Conservation (phyloP, 1,139 yeast species). For the Saccharomyces hybrid region DNA sequence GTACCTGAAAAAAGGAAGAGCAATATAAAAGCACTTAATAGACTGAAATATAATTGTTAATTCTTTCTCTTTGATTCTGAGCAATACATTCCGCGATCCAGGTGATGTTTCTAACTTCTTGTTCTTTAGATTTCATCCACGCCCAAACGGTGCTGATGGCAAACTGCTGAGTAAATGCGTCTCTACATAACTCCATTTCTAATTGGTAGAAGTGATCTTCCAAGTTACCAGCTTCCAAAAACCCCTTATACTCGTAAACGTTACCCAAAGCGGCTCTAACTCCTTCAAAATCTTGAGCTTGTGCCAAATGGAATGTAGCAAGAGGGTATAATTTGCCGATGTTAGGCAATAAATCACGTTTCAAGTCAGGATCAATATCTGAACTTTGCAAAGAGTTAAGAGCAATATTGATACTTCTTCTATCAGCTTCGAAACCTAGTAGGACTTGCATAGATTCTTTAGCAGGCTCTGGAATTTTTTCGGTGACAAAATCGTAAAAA, state of each 20-base stretch:
- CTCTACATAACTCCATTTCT: slow-evolving; percentile 87
- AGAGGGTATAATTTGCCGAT: slow-evolving; percentile 76
- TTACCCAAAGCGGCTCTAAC: slow-evolving; percentile 65
- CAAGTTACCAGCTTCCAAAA: slow-evolving; percentile 65
- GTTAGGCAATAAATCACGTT: slow-evolving; percentile 67
- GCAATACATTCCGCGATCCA: slow-evolving; percentile 99
- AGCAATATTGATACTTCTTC: slow-evolving; percentile 85
- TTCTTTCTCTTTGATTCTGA: slow-evolving; percentile 75
- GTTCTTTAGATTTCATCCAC: slow-evolving; percentile 92
- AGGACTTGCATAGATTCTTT: slow-evolving; percentile 70
- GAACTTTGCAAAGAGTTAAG: slow-evolving; percentile 61
- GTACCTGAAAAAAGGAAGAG: not conserved
- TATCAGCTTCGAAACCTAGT: slow-evolving; percentile 87
- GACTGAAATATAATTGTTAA: slow-evolving; percentile 69
- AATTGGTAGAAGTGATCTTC: slow-evolving; percentile 90
- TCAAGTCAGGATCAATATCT: slow-evolving; percentile 55
- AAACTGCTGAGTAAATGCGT: slow-evolving; percentile 95
- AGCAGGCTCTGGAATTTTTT: slow-evolving; percentile 65
- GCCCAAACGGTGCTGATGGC: slow-evolving; percentile 90
- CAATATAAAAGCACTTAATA: slow-evolving; percentile 34
- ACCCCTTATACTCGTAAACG: slow-evolving; percentile 64
- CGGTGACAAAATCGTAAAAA: slow-evolving; percentile 58
- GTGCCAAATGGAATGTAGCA: slow-evolving; percentile 59
- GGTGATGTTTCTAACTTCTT: slow-evolving; percentile 90
- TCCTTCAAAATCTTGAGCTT: slow-evolving; percentile 78